Base-by-base conservation (phyloP, 805 yeast species). In the Cyberlindnera bimundalis region DNA sequence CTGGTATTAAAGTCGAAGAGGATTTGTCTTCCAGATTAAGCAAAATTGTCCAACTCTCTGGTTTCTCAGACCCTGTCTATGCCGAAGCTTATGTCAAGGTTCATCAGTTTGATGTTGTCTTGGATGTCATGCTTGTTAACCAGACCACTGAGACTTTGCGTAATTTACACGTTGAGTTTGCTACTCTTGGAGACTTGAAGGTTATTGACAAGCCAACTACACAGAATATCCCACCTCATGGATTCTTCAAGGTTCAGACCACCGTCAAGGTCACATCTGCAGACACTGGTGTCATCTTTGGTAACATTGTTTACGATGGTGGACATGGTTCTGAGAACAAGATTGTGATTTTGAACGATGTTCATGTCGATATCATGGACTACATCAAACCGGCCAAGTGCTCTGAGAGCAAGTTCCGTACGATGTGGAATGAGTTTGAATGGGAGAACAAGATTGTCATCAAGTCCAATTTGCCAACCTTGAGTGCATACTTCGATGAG, bases 361-460 rank as follows among this genome's bases (percentile, higher is more conserved):
- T 93, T 36, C 96, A 90, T 61, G 90, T 93, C 44, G 96, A 93
- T 62, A 86, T 93, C 39, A 87, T 93, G 89, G 98, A 93, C 65
- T 93, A 93, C 68, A 89, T 93, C 64, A 88, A 87, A 62, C 97
- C 99, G 16, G 93, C 95, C n/a, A 74, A 77, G 18, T 86, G 96
- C 62, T 70, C 89, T 13, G 98, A 91, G 66, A 78, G 81, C 33
- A 84, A 78, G 52, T 93, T 93, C 84, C 84, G 99, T 59, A 77
- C 81, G 56, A 91, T 90, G 98, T 93, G 99, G 99, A 88, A 89
- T 62, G 97, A 90, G 62, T 93, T 95, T 61, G 99, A 93, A 68
- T 93, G 99, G 99, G 99, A 93, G 66, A 93, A 93, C 71, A 93
- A 93, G 71, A 90, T 93, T 53, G 85, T 90, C 45, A 85, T 93